Evolutionary conservation across 768 basidiomycete genomes (phyloP), one percentile per base, ranked within the genome.

Genomic region (Pleurotus tuber-regium): DNA sequence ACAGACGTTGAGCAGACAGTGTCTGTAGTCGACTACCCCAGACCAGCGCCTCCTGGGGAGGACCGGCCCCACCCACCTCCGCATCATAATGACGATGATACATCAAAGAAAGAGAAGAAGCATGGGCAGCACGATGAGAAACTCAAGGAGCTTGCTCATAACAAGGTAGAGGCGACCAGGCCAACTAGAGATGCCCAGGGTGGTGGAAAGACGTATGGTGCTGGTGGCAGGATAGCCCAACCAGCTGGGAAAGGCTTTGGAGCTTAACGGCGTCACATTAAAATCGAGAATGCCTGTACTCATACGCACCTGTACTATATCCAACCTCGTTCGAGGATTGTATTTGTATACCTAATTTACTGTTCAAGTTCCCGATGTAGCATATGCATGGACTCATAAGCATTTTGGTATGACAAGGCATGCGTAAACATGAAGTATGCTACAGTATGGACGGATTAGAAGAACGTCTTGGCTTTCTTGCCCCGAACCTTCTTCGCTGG

Each of bases 401-500:
- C 57, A 61, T 57, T 59, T 60, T 63, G 56, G 59, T 55, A 61
- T 44, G 56, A 48, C 47, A 35, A 63, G 61, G 64, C 58, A 57
- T 60, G 62, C 54, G 54, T 59, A 54, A 53, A 33, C n/a, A n/a
- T 38, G 35, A n/a, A n/a, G n/a, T 26, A 30, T 48, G 46, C 51
- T 56, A 60, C 60, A 58, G 24, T 43, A 47, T 46, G 54, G 42
- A 56, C n/a, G 57, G 54, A 31, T 36, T 12, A 60, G 47, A 58
- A 57, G 57, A 61, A 55, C 19, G 58, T 62, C 57, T 66, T 63
- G 14, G 73, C 76, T 71, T 87, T 89, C 76, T 82, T 85, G 51
- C 89, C 87, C 61, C 89, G 77, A 55, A 72, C 55, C 74, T 89
- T 90, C 78, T 82, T 89, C 43, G 79, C 71, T 62, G 78, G 87